Evolutionary conservation across 345 rosid genomes (phyloP).

Genomic region (Pelargonium nanum): DNA sequence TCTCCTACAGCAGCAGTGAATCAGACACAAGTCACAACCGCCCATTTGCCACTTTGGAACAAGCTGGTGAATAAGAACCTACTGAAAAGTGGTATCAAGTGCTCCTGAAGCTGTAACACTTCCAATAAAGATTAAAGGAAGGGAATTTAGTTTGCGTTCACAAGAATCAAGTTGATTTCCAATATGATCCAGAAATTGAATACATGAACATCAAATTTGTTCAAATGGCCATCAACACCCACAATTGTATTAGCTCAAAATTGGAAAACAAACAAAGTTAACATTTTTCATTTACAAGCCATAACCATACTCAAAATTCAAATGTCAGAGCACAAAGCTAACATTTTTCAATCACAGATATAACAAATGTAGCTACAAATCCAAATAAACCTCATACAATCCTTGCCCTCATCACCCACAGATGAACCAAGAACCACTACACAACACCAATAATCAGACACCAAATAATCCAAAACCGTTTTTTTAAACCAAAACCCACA

Average conservation of each 20-base stretch:
- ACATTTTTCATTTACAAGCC: not conserved
- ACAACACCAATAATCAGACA: not conserved
- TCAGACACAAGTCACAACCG: not conserved
- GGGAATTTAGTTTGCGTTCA: not conserved
- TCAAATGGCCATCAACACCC: too few relatives aligned
- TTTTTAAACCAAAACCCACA: not conserved
- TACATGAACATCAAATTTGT: not conserved
- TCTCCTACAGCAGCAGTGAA: not conserved
- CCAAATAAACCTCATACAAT: not conserved
- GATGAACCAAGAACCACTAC: too few relatives aligned
- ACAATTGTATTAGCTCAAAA: not conserved
- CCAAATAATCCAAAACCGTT: not conserved
- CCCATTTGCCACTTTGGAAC: not conserved
- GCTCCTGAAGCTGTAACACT: too few relatives aligned
- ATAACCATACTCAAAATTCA: too few relatives aligned
- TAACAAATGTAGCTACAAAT: not conserved
- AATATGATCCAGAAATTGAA: not conserved
- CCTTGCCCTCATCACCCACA: not conserved
- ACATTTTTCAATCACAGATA: not conserved
- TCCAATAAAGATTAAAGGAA: not conserved
- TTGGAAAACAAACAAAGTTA: not conserved
- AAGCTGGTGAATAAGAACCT: not conserved
- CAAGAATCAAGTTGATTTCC: not conserved
- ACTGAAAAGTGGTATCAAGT: not conserved
- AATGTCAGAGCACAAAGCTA: not conserved